phyloP scores from a whole-genome alignment of 2,329 filamentous ascomycete genomes.

The Xylariaceae sp. region DNA sequence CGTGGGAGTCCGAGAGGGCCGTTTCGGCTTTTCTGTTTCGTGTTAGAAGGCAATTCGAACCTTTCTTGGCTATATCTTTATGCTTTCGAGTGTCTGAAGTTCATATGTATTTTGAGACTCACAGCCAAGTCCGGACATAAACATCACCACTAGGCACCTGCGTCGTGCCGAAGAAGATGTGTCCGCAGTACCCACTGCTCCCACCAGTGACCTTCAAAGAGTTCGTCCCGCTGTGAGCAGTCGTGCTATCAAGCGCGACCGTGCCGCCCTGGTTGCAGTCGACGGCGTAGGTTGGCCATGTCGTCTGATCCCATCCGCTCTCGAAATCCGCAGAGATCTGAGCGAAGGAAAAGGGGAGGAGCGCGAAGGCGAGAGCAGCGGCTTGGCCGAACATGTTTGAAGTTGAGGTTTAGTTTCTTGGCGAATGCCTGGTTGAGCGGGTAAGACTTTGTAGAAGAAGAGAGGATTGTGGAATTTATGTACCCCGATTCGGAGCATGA shows the following conservation, averaged over 20 bases:
- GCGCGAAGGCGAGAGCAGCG: slow-evolving; percentile 41
- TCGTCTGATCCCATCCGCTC: slow-evolving; percentile 50
- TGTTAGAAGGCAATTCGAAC: neutral
- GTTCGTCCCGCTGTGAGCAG: slow-evolving; percentile 51
- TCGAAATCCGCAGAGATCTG: slow-evolving; percentile 55
- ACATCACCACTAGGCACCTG: slow-evolving; percentile 52
- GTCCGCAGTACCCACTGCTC: slow-evolving; percentile 51
- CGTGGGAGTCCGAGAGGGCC: slow-evolving; percentile 53
- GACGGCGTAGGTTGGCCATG: slow-evolving; percentile 54
- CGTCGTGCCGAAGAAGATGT: slow-evolving; percentile 57
- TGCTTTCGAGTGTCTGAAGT: too few species aligned
- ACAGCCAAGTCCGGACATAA: slow-evolving; percentile 53
- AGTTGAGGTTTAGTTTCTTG: neutral
- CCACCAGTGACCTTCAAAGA: slow-evolving; percentile 46
- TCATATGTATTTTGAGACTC: too few species aligned
- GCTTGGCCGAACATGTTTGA: slow-evolving; percentile 39
- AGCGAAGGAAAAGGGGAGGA: slow-evolving; percentile 44
- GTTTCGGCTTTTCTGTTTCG: slow-evolving; percentile 47
- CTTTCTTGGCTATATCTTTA: too few species aligned
- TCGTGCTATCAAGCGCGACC: slow-evolving; percentile 51
- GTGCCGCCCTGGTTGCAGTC: slow-evolving; percentile 57
- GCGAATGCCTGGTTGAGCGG: neutral
- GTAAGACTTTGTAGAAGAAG: slow-evolving; percentile 13
- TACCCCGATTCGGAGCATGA: slow-evolving; percentile 21
- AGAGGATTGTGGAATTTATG: slow-evolving; percentile 27